Base-by-base conservation (phyloP, 805 yeast species). In the Priceomyces carsonii region DNA sequence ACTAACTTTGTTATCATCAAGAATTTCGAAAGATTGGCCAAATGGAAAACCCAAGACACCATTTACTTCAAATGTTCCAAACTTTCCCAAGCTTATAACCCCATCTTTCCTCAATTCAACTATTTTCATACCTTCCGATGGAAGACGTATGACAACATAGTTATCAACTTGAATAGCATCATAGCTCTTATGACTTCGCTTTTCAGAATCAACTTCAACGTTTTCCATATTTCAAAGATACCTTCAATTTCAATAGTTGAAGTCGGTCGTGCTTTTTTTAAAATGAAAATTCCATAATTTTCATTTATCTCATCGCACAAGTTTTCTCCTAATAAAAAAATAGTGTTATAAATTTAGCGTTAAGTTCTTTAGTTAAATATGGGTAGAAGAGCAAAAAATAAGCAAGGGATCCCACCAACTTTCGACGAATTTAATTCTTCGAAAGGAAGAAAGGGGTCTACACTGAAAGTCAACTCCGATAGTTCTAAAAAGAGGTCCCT, bases 381-480 rank as follows among this genome's bases (percentile, higher is more conserved):
- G 95, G 98, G 98, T 61, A 84, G 96, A 77, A 82, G 86, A 71
- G 86, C 87, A 40, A 88, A 84, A 64, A 84, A 87, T 53, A 91
- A 87, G 73, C 98, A 91, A 68, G 93, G 88, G 29, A 85, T 77
- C 40, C 98, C 98, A 48, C 96, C 96, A 22, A 58, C 89, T 5
- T 69, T 82, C 43, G 98, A 91, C 29, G 96, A 91, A 53, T 82
- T 90, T 59, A 79, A 79, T 47, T 63, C 61, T 10, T 49, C 48
- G 18, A 64, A 59, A 46, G 53, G 47, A 20, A 72, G 73, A 42
- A 77, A 66, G 51, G 71, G 67, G 33, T 44, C 45, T 22, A 60
- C 17, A 55, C 40, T 59, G 60, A 39, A 63, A 55, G 52, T 56
- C 55, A 51, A 55, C 40, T 42, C 18, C 10, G 9, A 13, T 5